A percentile compares a stretch with the other conserved stretches of the same genome.
Conservation (phyloP, 306 rosid genomes). For the Calophaca sinica region DNA sequence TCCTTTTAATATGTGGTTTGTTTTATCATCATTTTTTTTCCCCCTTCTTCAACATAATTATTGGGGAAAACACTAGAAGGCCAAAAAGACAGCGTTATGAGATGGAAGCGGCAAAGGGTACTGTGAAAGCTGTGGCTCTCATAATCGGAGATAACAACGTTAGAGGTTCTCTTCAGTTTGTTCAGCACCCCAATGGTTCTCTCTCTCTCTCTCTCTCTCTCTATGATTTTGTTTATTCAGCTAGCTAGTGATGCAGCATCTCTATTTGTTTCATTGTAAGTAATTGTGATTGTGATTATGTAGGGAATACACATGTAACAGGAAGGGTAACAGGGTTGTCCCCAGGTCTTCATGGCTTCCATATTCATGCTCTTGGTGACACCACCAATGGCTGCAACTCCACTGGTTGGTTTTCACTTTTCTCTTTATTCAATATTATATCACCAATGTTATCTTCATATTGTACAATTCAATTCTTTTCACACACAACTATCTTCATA, state of each 20-base stretch:
- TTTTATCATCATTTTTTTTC: no score
- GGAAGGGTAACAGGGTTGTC: conserved; percentile 68
- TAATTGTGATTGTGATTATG: conserved; percentile 23
- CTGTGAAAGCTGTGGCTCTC: conserved; percentile 69
- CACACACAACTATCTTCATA: no score
- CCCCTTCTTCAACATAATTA: no score
- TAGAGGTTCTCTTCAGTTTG: conserved; percentile 71
- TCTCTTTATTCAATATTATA: background rate
- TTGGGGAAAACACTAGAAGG: no score
- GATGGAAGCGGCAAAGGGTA: conserved; percentile 47
- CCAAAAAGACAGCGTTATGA: background rate
- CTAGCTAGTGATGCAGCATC: background rate
- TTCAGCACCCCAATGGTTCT: conserved; percentile 56
- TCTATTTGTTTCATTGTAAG: background rate
- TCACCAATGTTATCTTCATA: no score
- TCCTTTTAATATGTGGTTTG: no score
- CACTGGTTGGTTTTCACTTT: conserved; percentile 45
- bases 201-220: conserved; percentile 42
- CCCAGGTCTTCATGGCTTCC: conserved; percentile 63
- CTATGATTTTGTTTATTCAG: background rate
- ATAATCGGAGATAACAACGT: conserved; percentile 59
- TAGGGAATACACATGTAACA: conserved; percentile 61
- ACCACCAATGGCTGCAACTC: conserved; percentile 72
- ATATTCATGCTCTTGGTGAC: conserved; percentile 67
- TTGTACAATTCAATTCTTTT: no score